Conservation (phyloP, 495 filamentous ascomycete species). For the Lentithecium fluviatile region DNA sequence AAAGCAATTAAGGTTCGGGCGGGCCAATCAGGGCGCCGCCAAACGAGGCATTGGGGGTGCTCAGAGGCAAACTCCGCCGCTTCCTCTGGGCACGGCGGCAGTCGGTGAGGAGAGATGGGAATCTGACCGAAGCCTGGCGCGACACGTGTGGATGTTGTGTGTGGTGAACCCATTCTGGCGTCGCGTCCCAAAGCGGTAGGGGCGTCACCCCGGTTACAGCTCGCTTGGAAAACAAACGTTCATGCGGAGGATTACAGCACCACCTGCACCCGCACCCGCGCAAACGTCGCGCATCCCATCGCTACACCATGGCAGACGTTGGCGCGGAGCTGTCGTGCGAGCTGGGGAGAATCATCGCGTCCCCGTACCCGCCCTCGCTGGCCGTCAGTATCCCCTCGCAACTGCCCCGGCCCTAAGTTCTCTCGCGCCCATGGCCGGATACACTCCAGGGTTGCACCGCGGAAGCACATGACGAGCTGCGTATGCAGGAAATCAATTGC, state of each 20-base stretch:
- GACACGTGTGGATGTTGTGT: too few species aligned
- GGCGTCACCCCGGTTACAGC: too few species aligned
- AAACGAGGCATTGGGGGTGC: too few species aligned
- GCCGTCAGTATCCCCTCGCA: slow-evolving; percentile 12
- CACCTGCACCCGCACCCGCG: background rate
- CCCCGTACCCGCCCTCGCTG: slow-evolving; percentile 25
- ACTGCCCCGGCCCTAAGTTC: slow-evolving; percentile 7
- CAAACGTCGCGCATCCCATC: background rate
- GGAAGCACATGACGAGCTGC: slow-evolving; percentile 24
- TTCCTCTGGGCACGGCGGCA: too few species aligned
- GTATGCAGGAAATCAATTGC: slow-evolving; percentile 24
- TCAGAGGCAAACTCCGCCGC: too few species aligned
- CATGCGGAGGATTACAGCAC: too few species aligned
- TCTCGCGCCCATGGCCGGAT: background rate
- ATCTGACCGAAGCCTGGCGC: too few species aligned
- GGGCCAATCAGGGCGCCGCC: too few species aligned
- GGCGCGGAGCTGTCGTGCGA: slow-evolving; percentile 20
- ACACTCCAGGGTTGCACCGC: slow-evolving; percentile 1
- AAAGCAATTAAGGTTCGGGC: background rate
- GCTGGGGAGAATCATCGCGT: slow-evolving; percentile 20
- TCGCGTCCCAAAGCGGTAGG: too few species aligned
- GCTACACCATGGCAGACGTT: slow-evolving; percentile 22
- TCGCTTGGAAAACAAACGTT: slow-evolving; percentile 20
- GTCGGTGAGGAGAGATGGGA: too few species aligned
- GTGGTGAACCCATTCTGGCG: too few species aligned